Conservation (phyloP, 257 asterid species). For the Prunella vulgaris region DNA sequence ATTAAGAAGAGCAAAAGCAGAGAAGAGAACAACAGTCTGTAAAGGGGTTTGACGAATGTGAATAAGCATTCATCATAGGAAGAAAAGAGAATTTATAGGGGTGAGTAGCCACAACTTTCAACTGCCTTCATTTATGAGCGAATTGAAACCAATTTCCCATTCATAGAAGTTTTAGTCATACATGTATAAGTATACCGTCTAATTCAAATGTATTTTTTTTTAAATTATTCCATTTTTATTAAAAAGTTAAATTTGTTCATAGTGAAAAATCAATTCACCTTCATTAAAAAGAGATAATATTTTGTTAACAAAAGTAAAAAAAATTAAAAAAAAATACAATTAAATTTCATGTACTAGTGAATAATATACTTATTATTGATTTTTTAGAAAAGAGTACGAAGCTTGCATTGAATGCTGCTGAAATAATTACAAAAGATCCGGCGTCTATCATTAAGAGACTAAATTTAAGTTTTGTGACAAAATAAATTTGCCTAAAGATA, state of each 20-base stretch:
- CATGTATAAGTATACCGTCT: no score
- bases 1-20: background rate
- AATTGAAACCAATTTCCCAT: background rate
- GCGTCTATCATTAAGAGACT: conserved; percentile 2
- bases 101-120: conserved; percentile 28
- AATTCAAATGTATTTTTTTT: no score
- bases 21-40: conserved; percentile 13
- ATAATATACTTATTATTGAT: no score
- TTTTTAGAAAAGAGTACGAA: conserved; percentile 24
- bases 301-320: no score
- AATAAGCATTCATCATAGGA: conserved; percentile 8
- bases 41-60: conserved; percentile 27
- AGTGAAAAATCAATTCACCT: no score
- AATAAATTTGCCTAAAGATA: conserved; percentile 2
- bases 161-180: no score
- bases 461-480: background rate
- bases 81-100: background rate
- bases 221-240: no score
- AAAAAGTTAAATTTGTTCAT: no score
- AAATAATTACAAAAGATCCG: conserved; percentile 11
- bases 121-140: conserved; percentile 46
- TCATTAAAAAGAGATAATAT: no score
- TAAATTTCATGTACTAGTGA: no score
- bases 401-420: conserved; percentile 28
- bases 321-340: no score